Percentiles rank a stretch among this genome's conserved stretches.
These are phyloP conservation scores for Aspergillus piperis DNA, from an alignment of 2,329 filamentous ascomycete genomes.

Conservation along the genomic window DNA sequence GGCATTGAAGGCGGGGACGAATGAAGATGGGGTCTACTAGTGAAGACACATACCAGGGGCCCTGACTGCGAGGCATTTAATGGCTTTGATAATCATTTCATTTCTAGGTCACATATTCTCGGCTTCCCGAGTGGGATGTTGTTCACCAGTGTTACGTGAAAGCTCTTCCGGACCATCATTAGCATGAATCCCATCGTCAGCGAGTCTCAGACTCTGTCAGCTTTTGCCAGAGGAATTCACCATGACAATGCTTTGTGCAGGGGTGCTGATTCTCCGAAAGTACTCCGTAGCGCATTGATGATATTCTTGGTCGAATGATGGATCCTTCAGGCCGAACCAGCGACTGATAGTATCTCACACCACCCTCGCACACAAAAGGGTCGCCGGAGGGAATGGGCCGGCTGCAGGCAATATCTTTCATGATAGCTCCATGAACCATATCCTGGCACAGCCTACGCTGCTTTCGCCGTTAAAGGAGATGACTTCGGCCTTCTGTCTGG, in stretches of 20 bases:
- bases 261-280: conserved; percentile 1
- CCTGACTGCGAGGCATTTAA: neutral
- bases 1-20: neutral
- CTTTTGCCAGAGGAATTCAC: neutral
- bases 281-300: neutral
- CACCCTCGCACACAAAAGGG: neutral
- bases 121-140: conserved; percentile 18
- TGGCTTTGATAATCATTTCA: neutral
- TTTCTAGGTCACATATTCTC: neutral
- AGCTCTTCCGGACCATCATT: neutral
- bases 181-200: neutral
- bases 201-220: neutral
- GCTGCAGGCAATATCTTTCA: neutral
- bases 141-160: neutral
- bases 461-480: neutral
- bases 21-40: neutral
- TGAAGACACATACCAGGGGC: neutral
- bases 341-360: neutral
- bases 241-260: neutral
- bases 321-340: neutral
- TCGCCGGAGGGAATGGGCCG: neutral
- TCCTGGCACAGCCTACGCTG: neutral
- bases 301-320: neutral
- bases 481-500: neutral
- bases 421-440: neutral